Evolutionary conservation across 73 alveolate genomes (phyloP).

Genomic region (Stentor coeruleus): DNA sequence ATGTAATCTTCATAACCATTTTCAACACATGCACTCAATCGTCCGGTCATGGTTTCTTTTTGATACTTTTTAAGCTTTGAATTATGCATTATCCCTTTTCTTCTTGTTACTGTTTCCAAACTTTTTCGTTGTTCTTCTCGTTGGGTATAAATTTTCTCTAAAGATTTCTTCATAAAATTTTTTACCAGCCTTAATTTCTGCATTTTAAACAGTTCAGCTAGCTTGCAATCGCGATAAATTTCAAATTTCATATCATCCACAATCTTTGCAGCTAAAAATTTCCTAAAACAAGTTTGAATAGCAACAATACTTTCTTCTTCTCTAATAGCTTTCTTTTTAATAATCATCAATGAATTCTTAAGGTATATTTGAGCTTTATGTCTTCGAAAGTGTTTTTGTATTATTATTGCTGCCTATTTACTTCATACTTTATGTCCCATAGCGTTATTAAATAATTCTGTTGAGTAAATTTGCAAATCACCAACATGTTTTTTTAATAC

Average conservation of each 20-base stretch:
- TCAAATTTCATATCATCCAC: neutral
- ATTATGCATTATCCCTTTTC: neutral
- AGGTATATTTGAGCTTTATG: neutral
- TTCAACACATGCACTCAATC: neutral
- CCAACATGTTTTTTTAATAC: neutral
- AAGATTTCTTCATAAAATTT: neutral
- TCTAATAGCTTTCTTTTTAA: too few relatives aligned
- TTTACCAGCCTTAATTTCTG: neutral
- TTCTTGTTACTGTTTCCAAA: neutral
- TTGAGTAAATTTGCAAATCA: neutral
- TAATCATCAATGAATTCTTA: neutral
- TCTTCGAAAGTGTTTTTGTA: neutral
- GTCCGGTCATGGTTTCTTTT: neutral
- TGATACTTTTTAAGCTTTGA: too few relatives aligned
- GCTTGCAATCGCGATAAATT: neutral
- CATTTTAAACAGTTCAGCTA: neutral
- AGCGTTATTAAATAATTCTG: neutral
- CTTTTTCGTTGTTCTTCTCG: neutral
- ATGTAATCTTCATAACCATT: neutral
- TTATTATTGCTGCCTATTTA: neutral
- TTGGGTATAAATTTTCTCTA: neutral
- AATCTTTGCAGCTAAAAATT: too few relatives aligned
- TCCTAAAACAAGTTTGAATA: neutral
- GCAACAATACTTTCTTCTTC: neutral
- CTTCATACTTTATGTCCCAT: slow-evolving; percentile 12